Base-by-base conservation (phyloP, 108 stramenopile species). In the Nitzschia putrida region DNA sequence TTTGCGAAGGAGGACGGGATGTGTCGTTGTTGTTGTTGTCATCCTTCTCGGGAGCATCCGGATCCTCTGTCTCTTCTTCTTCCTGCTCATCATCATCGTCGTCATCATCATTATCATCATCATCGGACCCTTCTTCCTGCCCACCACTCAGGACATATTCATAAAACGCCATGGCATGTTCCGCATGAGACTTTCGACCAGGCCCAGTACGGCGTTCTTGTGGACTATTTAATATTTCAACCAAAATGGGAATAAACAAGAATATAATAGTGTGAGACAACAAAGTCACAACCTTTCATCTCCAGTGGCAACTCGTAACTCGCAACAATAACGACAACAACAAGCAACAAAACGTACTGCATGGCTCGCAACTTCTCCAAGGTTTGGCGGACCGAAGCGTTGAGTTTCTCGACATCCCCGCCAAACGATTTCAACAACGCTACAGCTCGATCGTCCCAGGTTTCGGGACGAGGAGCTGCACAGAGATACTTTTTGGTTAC, bases 91-190 rank as follows among this genome's bases (percentile, higher is more conserved):
- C 78, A 12, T 49, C 72, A 41, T 68, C 64, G 12, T 64, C 78
- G 0, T 66, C 53, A 0, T 72, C 63, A 22, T 72, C 49, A 0
- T 45, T 71, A 22, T 76, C 80, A 18, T 71, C 43, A 20, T 49
- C 66, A 2, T 69, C 72, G 7, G 66, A 52, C 24, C 52, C 61
- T 11, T 74, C 69, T 0, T 40, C 69, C 20, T 49, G 53, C 25
- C 74, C 79, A 3, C 29, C 29, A 44, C 44, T 13, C 50, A 82
- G 57, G 0, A 76, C 60, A 41, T 85, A 80, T 71, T 85, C 69
- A 64, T 82, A 85, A 82, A 82, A 85, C 7, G 77, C 69, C 66
- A 82, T 82, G 34, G 85, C 85, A 68, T 82, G 81, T 57, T 85
- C 80, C 12, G 81, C 75, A 44, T 85, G 79, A 21, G 74, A 72